A percentile compares a stretch with the other conserved stretches of the same genome.
Conservation (phyloP, 2,329 filamentous ascomycete species). For the Cladosporium sp. region DNA sequence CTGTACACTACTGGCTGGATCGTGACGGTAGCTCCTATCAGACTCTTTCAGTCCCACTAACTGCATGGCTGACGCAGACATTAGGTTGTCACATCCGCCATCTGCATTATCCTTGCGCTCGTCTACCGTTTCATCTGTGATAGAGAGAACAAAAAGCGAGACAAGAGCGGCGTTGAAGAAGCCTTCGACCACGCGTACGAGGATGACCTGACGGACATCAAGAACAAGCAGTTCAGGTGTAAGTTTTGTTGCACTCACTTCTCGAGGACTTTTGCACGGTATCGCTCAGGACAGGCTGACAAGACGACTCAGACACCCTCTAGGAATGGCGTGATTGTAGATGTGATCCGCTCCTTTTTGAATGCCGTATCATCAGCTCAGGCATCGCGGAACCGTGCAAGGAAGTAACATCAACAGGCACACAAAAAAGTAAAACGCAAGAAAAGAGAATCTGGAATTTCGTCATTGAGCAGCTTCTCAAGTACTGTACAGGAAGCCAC, state of each 20-base stretch:
- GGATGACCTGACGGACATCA: slow-evolving; percentile 46
- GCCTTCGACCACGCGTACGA: slow-evolving; percentile 49
- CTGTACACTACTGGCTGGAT: slow-evolving; percentile 37
- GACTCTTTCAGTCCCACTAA: neutral
- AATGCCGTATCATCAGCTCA: no score
- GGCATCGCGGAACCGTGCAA: no score
- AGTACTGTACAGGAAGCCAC: no score
- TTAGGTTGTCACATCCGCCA: slow-evolving; percentile 25
- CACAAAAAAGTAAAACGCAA: no score
- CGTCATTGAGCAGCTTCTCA: no score
- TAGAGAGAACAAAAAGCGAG: slow-evolving; percentile 39
- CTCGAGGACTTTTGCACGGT: no score
- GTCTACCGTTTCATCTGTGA: slow-evolving; percentile 42
- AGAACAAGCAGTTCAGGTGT: slow-evolving; percentile 19
- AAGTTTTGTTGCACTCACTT: neutral
- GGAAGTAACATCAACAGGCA: no score
- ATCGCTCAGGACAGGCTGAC: no score
- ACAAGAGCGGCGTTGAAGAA: slow-evolving; percentile 39
- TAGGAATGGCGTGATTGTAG: no score
- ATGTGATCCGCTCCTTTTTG: no score
- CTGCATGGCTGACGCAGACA: neutral
- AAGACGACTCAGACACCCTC: no score
- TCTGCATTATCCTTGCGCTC: slow-evolving; percentile 33
- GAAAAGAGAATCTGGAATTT: no score
- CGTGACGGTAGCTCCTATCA: slow-evolving; percentile 26